Conservation (phyloP, 2,329 filamentous ascomycete genomes). For the Aspergillus ruber region DNA sequence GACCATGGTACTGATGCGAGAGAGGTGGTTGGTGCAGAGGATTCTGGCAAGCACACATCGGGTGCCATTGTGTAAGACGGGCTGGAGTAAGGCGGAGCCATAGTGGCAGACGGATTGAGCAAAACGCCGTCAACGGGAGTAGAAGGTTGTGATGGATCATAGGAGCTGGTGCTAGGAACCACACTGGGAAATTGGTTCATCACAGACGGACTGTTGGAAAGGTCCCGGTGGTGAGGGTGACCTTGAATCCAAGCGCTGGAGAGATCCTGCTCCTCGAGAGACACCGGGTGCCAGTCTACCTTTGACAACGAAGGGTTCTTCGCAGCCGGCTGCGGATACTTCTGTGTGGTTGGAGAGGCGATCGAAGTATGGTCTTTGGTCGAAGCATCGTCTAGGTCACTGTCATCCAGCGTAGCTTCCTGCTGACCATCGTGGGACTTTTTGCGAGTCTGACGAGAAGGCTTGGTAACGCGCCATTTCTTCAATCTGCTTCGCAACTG, state of each 20-base stretch:
- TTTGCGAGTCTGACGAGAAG: slow-evolving; percentile 38
- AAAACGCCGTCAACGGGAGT: slow-evolving; percentile 18
- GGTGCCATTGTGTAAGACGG: slow-evolving; percentile 21
- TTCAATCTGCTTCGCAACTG: slow-evolving; percentile 39
- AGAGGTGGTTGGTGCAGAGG: slow-evolving; percentile 17
- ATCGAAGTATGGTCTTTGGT: slow-evolving; percentile 8
- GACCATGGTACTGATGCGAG: slow-evolving; percentile 18
- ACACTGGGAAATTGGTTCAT: slow-evolving; percentile 13
- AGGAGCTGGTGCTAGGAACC: slow-evolving; percentile 17
- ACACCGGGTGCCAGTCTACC: slow-evolving; percentile 10
- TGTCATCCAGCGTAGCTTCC: slow-evolving; percentile 15
- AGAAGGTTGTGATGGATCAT: slow-evolving; percentile 22
- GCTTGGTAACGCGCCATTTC: slow-evolving; percentile 42
- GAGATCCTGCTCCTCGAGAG: slow-evolving; percentile 7
- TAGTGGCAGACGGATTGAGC: slow-evolving; percentile 18
- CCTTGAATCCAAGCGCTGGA: slow-evolving; percentile 15
- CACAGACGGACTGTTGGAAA: slow-evolving; percentile 14
- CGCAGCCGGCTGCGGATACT: slow-evolving; percentile 3
- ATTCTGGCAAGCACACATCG: slow-evolving; percentile 20
- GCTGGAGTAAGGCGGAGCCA: slow-evolving; percentile 18
- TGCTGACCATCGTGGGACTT: slow-evolving; percentile 22
- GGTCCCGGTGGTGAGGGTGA: slow-evolving; percentile 16
- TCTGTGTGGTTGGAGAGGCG: slow-evolving; percentile 9
- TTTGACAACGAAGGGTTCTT: slow-evolving; percentile 5
- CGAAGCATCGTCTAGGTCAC: slow-evolving; percentile 12